These are phyloP conservation scores for Knoxdaviesia capensis DNA, from an alignment of 2,329 filamentous ascomycete species.

Conservation along the genomic window DNA sequence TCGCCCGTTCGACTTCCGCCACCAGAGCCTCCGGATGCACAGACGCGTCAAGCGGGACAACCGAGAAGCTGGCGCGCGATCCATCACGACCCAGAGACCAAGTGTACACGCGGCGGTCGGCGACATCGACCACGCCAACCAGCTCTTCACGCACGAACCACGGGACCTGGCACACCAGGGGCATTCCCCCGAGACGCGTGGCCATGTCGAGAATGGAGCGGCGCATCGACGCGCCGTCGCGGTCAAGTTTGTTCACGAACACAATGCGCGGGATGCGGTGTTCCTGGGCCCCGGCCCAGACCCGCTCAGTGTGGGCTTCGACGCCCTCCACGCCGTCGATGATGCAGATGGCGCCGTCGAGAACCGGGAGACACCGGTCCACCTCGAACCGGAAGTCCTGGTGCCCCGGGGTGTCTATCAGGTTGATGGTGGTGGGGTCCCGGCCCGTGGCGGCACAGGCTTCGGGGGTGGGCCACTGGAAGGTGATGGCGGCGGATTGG, in stretches of 20 bases:
- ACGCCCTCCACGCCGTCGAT: slow-evolving; percentile 85
- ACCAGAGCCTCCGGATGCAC: slow-evolving; percentile 10
- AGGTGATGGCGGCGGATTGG: slow-evolving; percentile 88
- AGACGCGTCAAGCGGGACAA: slow-evolving; percentile 5
- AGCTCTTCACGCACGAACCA: slow-evolving; percentile 78
- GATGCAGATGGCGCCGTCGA: slow-evolving; percentile 84
- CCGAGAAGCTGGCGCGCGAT: slow-evolving; percentile 18
- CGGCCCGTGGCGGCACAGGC: slow-evolving; percentile 16
- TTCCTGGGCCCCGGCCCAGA: slow-evolving; percentile 77
- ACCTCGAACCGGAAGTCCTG: slow-evolving; percentile 97
- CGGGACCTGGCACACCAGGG: slow-evolving; percentile 82
- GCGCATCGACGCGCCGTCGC: slow-evolving; percentile 61
- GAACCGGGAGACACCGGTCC: slow-evolving; percentile 66
- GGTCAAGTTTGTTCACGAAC: slow-evolving; percentile 63
- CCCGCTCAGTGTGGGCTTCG: slow-evolving; percentile 90
- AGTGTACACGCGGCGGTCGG: slow-evolving; percentile 53
- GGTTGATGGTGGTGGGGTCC: slow-evolving; percentile 51
- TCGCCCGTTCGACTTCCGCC: slow-evolving; percentile 51
- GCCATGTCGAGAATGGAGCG: slow-evolving; percentile 75
- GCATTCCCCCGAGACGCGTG: slow-evolving; percentile 60
- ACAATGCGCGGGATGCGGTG: slow-evolving; percentile 68
- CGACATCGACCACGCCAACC: slow-evolving; percentile 65
- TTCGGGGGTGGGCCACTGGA: slow-evolving; percentile 57
- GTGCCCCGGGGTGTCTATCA: slow-evolving; percentile 93
- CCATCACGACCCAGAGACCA: slow-evolving; percentile 32